A percentile compares a stretch with the other conserved stretches of the same genome.
These are phyloP conservation scores for Singerocomus rubriflavus DNA, from an alignment of 1,284 basidiomycete species.

Conservation along the genomic window DNA sequence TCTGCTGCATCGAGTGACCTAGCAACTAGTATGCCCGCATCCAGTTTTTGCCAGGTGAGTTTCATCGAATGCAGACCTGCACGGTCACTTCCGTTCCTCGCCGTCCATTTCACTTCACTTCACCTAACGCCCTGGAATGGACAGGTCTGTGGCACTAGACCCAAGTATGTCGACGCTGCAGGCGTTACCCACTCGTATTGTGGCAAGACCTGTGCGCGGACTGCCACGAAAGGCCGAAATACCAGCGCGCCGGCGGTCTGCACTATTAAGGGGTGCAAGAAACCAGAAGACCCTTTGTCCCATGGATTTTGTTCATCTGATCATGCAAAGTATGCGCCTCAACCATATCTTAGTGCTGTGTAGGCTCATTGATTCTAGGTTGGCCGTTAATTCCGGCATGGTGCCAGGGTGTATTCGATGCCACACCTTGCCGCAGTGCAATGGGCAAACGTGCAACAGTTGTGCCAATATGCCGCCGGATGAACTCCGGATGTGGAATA, in stretches of 20 bases:
- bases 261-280: slow-evolving; percentile 46
- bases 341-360: slow-evolving; percentile 7
- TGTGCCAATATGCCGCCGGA: slow-evolving; percentile 26
- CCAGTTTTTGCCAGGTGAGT: slow-evolving; percentile 30
- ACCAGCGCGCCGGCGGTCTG: slow-evolving; percentile 31
- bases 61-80: slow-evolving; percentile 1
- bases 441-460: slow-evolving; percentile 22
- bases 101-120: slow-evolving; percentile 3
- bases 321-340: slow-evolving; percentile 47
- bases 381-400: slow-evolving; percentile 46
- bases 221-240: slow-evolving; percentile 28
- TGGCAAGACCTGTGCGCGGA: slow-evolving; percentile 55
- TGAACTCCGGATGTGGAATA: slow-evolving; percentile 30
- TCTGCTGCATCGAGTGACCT: not conserved
- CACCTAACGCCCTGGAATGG: slow-evolving; percentile 1
- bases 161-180: slow-evolving; percentile 53
- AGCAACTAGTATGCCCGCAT: slow-evolving; percentile 14
- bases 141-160: slow-evolving; percentile 55
- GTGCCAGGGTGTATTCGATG: slow-evolving; percentile 48
- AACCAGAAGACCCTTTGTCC: slow-evolving; percentile 45
- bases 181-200: slow-evolving; percentile 59
- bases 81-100: slow-evolving; percentile 14
- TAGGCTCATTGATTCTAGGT: slow-evolving; percentile 34
- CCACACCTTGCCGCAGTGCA: slow-evolving; percentile 38
- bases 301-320: slow-evolving; percentile 53